Evolutionary conservation across 495 filamentous ascomycete species (phyloP), one percentile per base, ranked within the genome.

Genomic region (Penicillium taxi): DNA sequence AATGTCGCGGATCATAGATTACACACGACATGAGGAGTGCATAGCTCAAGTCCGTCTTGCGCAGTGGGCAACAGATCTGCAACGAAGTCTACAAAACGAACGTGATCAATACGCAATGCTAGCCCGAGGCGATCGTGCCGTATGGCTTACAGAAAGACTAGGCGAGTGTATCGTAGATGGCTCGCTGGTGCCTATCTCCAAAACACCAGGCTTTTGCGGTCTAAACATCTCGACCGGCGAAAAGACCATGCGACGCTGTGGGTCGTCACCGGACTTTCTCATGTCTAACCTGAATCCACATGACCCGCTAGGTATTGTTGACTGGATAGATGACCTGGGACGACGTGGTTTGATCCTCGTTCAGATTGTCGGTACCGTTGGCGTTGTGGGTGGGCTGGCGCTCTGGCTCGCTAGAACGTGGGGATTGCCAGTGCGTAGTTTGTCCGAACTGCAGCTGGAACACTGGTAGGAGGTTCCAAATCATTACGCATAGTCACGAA

Each of bases 61-160:
- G 5, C 84, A 88, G 50, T 98, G 91, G 91, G 90, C 90, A 7
- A 72, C 78, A 1, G 86, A 95, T 51, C 72, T 98, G 0, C 89
- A 96, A 52, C 79, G 76, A 31, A 88, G 83, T 46, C 63, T 94
- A 4, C 74, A 81, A 16, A 82, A 85, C 26, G 90, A 98, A 56
- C 78, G 85, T 7, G 76, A 80, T 15, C 67, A 83, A 53, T 94
- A 85, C 41, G 79, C 84, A 27, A 63, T 73, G 2, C 67, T 93
- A 1, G 76, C 80, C 6, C 66, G 73, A 4, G 73, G 70, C n/a
- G 85, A 94, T 44, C 70, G 84, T 18, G 81, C 83, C 8, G 60
- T 81, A 11, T 93, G 86, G 86, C 71, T 91, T 9, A 84, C 81
- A 0, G 79, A 89, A 54, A 69, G 74, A 45, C 58, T 94, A 1